These are phyloP conservation scores for Coniochaeta sp. DNA, from an alignment of 2,329 filamentous ascomycete species.

Conservation along the genomic window DNA sequence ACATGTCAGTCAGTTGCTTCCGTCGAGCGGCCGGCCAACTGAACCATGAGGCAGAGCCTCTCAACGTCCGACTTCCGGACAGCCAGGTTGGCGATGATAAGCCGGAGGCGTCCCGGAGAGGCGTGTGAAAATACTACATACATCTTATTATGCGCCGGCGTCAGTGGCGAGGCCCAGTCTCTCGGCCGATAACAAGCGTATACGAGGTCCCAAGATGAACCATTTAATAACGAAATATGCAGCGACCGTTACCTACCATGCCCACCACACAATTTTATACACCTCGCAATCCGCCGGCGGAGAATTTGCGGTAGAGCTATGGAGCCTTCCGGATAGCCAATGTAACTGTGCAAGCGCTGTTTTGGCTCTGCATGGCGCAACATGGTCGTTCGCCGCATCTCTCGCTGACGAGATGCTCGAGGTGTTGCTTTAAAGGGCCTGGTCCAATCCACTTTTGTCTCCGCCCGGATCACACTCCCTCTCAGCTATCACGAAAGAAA, in stretches of 20 bases:
- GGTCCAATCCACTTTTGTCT: not conserved
- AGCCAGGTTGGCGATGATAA: not conserved
- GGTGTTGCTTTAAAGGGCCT: too few relatives aligned
- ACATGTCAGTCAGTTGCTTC: not conserved
- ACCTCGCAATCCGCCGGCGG: not conserved
- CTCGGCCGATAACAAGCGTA: not conserved
- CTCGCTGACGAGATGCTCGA: not conserved
- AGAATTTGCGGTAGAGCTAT: not conserved
- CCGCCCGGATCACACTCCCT: not conserved
- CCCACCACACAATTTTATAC: not conserved
- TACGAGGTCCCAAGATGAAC: not conserved
- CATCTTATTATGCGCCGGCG: not conserved
- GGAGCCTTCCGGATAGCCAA: not conserved
- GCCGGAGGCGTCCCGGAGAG: not conserved
- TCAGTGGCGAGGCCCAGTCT: not conserved
- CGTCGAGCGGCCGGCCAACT: not conserved
- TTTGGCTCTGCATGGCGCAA: too few relatives aligned
- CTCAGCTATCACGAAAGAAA: not conserved
- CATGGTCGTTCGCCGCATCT: not conserved
- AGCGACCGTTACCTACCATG: not conserved
- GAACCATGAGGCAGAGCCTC: not conserved
- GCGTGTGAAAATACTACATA: not conserved
- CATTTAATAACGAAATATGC: constrained; percentile 1
- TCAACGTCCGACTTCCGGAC: not conserved
- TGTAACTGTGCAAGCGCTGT: not conserved